Evolutionary conservation across 306 rosid genomes (phyloP).

Genomic region (Prunus mongolica): DNA sequence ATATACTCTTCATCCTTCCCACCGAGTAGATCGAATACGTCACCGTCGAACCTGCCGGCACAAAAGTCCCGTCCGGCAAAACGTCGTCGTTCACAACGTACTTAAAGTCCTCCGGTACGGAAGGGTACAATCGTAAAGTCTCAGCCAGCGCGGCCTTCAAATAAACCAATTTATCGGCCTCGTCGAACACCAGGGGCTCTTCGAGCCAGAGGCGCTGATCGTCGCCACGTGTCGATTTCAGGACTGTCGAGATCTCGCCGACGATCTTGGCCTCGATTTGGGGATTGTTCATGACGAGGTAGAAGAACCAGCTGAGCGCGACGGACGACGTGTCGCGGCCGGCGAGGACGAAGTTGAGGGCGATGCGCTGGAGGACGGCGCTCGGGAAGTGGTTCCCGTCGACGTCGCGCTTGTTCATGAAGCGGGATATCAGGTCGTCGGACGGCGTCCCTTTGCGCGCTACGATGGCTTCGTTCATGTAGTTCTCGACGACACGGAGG

Average conservation of each 20-base stretch:
- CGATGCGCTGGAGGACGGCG: conserved; percentile 57
- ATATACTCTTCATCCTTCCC: conserved; percentile 80
- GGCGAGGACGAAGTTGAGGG: conserved; percentile 89
- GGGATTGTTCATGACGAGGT: conserved; percentile 78
- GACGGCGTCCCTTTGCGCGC: conserved; percentile 62
- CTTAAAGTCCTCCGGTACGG: conserved; percentile 86
- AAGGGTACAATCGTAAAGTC: conserved; percentile 78
- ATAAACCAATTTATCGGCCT: conserved; percentile 65
- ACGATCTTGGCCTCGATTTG: conserved; percentile 55
- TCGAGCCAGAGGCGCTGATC: conserved; percentile 48
- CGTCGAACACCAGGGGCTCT: conserved; percentile 74
- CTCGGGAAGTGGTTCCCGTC: conserved; percentile 43
- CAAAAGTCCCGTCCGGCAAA: conserved; percentile 76
- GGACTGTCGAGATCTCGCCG: conserved; percentile 41
- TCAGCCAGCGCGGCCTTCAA: conserved; percentile 80
- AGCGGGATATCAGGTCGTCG: conserved; percentile 75
- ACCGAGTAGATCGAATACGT: conserved; percentile 88
- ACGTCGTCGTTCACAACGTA: conserved; percentile 64
- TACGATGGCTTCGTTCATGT: conserved; percentile 73
- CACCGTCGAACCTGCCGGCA: conserved; percentile 89
- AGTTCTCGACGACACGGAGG: conserved; percentile 49
- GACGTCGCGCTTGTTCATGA: conserved; percentile 63
- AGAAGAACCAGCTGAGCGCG: conserved; percentile 93
- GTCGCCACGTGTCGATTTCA: conserved; percentile 53
- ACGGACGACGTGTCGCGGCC: conserved; percentile 97